These are phyloP conservation scores for Teratosphaeriaceae sp. DNA, from an alignment of 2,329 filamentous ascomycete genomes.

Conservation along the genomic window DNA sequence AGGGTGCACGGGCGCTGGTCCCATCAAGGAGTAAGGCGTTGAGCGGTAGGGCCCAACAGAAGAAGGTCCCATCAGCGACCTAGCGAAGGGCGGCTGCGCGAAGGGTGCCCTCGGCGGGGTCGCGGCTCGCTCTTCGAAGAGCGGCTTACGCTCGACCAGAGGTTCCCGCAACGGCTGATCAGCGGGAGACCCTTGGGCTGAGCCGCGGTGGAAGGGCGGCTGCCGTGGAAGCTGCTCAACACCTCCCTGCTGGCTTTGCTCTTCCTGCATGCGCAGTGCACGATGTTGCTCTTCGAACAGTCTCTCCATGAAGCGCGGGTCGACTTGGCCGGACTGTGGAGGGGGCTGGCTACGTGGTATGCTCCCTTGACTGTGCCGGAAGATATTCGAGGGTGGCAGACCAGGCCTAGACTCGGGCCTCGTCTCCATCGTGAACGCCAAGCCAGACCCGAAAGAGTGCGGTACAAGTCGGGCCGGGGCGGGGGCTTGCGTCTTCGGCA, in stretches of 20 bases:
- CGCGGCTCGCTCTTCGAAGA: slow-evolving; percentile 24
- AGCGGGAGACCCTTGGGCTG: slow-evolving; percentile 23
- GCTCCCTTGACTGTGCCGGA: slow-evolving; percentile 10
- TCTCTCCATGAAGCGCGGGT: slow-evolving; percentile 19
- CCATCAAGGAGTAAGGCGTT: slow-evolving; percentile 22
- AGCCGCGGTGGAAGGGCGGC: slow-evolving; percentile 11
- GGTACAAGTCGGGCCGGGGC: slow-evolving; percentile 17
- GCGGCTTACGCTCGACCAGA: slow-evolving; percentile 19
- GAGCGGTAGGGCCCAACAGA: slow-evolving; percentile 12
- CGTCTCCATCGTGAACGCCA: slow-evolving; percentile 26
- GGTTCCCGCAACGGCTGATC: slow-evolving; percentile 16
- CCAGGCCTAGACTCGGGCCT: slow-evolving; percentile 23
- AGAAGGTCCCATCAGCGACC: slow-evolving; percentile 14
- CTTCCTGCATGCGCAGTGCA: slow-evolving; percentile 25
- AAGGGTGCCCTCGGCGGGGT: slow-evolving; percentile 21
- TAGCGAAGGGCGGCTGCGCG: slow-evolving; percentile 10
- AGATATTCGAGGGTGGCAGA: slow-evolving; percentile 6
- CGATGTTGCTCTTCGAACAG: slow-evolving; percentile 27
- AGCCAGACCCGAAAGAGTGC: slow-evolving; percentile 24
- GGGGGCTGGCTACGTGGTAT: slow-evolving; percentile 9
- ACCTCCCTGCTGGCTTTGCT: slow-evolving; percentile 19
- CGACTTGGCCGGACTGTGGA: slow-evolving; percentile 13
- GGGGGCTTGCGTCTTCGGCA: slow-evolving; percentile 16
- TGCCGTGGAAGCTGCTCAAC: slow-evolving; percentile 19
- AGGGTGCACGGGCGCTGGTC: slow-evolving; percentile 18